Conservation (phyloP, 78 protist genomes). For the Salpingoeca rosetta region DNA sequence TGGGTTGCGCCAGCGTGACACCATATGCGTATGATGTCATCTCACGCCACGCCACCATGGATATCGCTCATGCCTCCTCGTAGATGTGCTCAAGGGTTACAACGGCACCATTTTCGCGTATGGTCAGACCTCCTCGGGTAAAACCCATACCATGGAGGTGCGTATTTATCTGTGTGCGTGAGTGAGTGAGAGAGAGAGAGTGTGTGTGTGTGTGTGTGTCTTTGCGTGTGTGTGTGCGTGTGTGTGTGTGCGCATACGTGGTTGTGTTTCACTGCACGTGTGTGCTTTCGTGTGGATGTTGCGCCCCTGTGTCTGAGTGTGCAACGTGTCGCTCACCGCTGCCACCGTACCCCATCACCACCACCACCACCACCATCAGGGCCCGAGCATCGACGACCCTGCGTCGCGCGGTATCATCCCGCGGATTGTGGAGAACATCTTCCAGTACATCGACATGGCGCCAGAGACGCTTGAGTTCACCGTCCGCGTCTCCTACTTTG, state of each 20-base stretch:
- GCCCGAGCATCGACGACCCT: constrained; percentile 1
- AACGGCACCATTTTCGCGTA: constrained; percentile 21
- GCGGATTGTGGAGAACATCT: constrained; percentile 3
- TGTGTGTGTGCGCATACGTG: too few species aligned
- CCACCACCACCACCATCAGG: too few species aligned
- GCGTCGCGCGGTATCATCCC: constrained; percentile 7
- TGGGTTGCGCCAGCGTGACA: too few species aligned
- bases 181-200: too few species aligned
- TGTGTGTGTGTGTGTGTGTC: not conserved
- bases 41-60: not conserved
- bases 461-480: constrained; percentile 3
- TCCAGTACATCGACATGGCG: not conserved
- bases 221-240: too few species aligned
- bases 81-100: not conserved
- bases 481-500: constrained; percentile 24
- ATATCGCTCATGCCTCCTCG: not conserved
- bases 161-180: too few species aligned
- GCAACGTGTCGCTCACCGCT: too few species aligned
- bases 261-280: not conserved
- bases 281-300: too few species aligned
- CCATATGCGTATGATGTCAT: too few species aligned
- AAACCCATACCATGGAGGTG: not conserved
- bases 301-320: too few species aligned
- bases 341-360: too few species aligned
- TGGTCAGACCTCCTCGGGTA: constrained; percentile 27